A percentile compares a stretch with the other conserved stretches of the same genome.
These are phyloP conservation scores for Didymella pomorum DNA, from an alignment of 2,329 filamentous ascomycete species.

Conservation along the genomic window DNA sequence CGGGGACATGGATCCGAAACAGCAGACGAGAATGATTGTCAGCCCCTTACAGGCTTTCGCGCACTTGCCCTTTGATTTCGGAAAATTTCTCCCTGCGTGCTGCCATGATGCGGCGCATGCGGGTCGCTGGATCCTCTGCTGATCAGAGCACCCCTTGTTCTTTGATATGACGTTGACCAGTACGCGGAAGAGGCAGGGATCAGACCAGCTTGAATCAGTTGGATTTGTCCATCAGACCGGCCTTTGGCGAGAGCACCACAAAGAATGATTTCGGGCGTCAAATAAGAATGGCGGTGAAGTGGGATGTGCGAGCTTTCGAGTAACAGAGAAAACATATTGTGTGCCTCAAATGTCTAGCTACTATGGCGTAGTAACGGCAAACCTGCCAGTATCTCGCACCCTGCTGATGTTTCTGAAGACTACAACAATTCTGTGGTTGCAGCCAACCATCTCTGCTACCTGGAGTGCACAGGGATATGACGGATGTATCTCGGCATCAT, in stretches of 20 bases:
- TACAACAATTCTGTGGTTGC: too few species aligned
- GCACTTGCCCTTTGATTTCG: neutral
- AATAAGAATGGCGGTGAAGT: neutral
- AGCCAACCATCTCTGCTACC: neutral
- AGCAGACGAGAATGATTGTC: too few species aligned
- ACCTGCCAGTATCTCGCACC: too few species aligned
- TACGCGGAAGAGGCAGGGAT: neutral
- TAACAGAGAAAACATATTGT: too few species aligned
- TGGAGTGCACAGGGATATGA: neutral
- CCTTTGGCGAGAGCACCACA: conserved; percentile 6
- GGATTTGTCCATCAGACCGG: neutral
- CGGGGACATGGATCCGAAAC: neutral
- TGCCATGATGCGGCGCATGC: conserved; percentile 1
- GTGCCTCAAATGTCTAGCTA: too few species aligned
- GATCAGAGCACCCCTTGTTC: conserved; percentile 6
- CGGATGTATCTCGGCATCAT: neutral
- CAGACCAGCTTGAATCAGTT: neutral
- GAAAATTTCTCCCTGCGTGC: conserved; percentile 5
- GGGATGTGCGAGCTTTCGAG: too few species aligned
- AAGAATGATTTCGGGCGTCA: neutral
- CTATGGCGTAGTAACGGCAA: too few species aligned
- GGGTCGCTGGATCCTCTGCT: conserved; percentile 5
- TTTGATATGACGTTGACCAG: conserved; percentile 15
- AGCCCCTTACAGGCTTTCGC: too few species aligned
- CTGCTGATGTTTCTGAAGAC: neutral